Percentiles rank a stretch among this genome's conserved stretches.
These are phyloP conservation scores for Cyamopsis tetragonoloba DNA, from an alignment of 306 rosid species.

Conservation along the genomic window DNA sequence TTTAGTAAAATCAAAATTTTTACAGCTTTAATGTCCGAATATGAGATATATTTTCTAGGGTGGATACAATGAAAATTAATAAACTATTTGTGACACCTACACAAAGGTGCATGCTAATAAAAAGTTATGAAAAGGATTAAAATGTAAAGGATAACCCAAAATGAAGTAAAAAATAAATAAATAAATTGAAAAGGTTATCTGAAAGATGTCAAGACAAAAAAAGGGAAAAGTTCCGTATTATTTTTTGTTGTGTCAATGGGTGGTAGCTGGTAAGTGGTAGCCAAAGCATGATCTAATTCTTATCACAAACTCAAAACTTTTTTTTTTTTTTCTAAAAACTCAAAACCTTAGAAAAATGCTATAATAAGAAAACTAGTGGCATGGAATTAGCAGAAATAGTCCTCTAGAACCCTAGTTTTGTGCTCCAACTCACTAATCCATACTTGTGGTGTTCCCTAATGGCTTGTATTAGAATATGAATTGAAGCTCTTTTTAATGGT, in stretches of 20 bases:
- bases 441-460: neutral
- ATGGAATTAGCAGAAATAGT: neutral
- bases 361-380: neutral
- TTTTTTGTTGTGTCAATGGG: neutral
- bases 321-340: no score
- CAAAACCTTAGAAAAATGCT: neutral
- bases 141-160: neutral
- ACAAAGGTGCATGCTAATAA: no score
- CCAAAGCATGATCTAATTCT: neutral
- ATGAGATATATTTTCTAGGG: no score
- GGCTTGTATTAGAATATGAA: neutral
- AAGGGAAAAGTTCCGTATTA: neutral
- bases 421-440: slow-evolving; percentile 54
- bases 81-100: no score
- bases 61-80: no score
- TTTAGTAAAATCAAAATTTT: no score
- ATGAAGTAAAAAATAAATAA: neutral
- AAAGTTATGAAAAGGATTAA: no score
- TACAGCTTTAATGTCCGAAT: no score
- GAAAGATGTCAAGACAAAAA: neutral
- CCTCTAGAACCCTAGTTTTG: slow-evolving; percentile 29
- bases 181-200: neutral
- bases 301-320: neutral
- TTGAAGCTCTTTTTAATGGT: neutral
- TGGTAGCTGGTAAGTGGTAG: slow-evolving; percentile 12